Evolutionary conservation across 139 green algal species (phyloP).

Genomic region (Asterochloris erici): DNA sequence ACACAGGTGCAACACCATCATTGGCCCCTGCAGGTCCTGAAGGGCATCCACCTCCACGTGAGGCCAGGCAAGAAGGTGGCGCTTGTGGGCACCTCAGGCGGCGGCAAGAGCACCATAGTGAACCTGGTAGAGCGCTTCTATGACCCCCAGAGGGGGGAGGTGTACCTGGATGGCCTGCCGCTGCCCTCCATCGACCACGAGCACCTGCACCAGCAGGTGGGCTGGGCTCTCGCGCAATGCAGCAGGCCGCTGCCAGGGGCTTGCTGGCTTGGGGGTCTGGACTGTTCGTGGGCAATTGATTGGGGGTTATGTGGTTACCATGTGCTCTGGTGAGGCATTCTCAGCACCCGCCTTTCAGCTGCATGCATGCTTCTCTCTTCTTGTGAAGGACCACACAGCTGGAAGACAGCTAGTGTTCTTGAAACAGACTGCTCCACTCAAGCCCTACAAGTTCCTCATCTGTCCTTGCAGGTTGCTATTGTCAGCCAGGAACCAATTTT

Average conservation of each 20-base stretch:
- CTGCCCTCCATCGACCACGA: slow-evolving; percentile 29
- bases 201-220: slow-evolving; percentile 35
- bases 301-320: no score
- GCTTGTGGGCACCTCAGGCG: slow-evolving; percentile 81
- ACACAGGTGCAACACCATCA: no score
- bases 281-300: no score
- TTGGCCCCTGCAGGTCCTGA: slow-evolving; percentile 12
- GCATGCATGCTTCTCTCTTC: no score
- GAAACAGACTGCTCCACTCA: no score
- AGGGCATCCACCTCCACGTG: slow-evolving; percentile 23
- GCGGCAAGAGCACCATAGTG: slow-evolving; percentile 87
- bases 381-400: no score
- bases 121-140: slow-evolving; percentile 73
- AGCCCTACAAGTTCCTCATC: no score
- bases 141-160: slow-evolving; percentile 26
- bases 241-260: background rate
- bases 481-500: slow-evolving; percentile 86
- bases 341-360: no score
- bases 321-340: no score
- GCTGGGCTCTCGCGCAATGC: background rate
- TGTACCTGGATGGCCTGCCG: slow-evolving; percentile 20
- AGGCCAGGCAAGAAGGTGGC: slow-evolving; percentile 55
- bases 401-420: no score
- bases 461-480: slow-evolving; percentile 44
- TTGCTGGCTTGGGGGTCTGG: no score